Conservation (phyloP, 2,329 filamentous ascomycete genomes). For the Didymella glomerata region DNA sequence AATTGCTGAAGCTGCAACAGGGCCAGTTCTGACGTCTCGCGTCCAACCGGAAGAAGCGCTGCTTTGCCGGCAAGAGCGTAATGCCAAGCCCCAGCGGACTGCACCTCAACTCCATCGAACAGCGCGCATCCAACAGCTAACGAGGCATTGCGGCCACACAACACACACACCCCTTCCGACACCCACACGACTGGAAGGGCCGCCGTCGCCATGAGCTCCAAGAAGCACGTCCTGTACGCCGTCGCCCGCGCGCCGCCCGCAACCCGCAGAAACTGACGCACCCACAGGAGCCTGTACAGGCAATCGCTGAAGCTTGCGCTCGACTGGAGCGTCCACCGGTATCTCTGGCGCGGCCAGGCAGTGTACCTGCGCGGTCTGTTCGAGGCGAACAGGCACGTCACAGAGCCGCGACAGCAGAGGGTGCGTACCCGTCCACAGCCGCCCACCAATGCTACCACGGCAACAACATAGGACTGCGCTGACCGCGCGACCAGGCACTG, state of each 20-base stretch:
- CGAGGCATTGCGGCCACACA: slow-evolving; percentile 44
- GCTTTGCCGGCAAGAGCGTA: slow-evolving; percentile 16
- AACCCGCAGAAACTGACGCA: slow-evolving; percentile 39
- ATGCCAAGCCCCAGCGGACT: slow-evolving; percentile 30
- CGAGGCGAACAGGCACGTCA: slow-evolving; percentile 87
- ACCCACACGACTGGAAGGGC: slow-evolving; percentile 25
- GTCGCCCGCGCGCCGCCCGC: slow-evolving; percentile 22
- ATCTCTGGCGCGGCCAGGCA: slow-evolving; percentile 94
- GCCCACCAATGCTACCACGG: slow-evolving; percentile 7
- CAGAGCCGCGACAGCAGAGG: slow-evolving; percentile 84
- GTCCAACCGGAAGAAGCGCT: slow-evolving; percentile 33
- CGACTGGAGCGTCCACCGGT: slow-evolving; percentile 93
- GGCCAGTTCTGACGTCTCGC: slow-evolving; percentile 39
- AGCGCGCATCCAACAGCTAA: slow-evolving; percentile 27
- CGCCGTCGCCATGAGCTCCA: slow-evolving; percentile 52
- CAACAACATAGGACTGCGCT: slow-evolving; percentile 24
- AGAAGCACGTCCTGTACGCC: slow-evolving; percentile 49
- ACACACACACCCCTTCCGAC: slow-evolving; percentile 22
- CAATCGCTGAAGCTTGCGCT: slow-evolving; percentile 91
- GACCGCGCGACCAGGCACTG: slow-evolving; percentile 67
- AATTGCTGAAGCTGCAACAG: slow-evolving; percentile 40
- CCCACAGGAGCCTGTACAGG: slow-evolving; percentile 77
- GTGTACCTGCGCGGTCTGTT: slow-evolving; percentile 95
- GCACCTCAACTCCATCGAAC: slow-evolving; percentile 31
- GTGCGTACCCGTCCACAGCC: slow-evolving; percentile 60